Evolutionary conservation across 2,329 filamentous ascomycete genomes (phyloP).

Genomic region (Diaporthe citrichinensis): DNA sequence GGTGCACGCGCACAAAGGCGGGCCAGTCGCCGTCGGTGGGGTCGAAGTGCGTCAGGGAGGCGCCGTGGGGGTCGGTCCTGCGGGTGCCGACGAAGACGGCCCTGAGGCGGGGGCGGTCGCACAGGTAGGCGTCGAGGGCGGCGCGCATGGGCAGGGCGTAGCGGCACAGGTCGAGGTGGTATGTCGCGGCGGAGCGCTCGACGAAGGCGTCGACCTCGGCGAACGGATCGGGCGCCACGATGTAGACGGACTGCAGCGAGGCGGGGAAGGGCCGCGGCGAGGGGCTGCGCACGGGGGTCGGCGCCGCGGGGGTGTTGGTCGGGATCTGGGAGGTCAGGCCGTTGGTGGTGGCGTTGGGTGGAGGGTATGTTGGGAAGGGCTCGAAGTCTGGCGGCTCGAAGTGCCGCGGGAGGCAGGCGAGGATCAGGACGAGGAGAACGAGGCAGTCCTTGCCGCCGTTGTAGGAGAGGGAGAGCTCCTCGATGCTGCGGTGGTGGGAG

Average conservation of each 20-base stretch:
- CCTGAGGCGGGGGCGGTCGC: conserved; percentile 73
- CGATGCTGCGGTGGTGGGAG: conserved; percentile 65
- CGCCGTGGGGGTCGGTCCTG: conserved; percentile 92
- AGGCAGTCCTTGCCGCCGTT: conserved; percentile 99
- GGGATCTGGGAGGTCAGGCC: conserved; percentile 34
- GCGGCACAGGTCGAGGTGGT: conserved; percentile 81
- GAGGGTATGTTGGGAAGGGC: conserved; percentile 48
- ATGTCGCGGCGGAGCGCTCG: conserved; percentile 71
- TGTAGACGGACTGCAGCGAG: conserved; percentile 86
- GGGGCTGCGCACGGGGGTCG: conserved; percentile 38
- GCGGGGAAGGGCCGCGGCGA: conserved; percentile 53
- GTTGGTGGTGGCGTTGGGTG: conserved; percentile 14
- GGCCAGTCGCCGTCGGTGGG: conserved; percentile 93
- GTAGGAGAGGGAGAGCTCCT: conserved; percentile 90
- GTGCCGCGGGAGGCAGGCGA: conserved; percentile 70
- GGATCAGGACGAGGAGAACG: conserved; percentile 88
- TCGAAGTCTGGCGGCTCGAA: conserved; percentile 45
- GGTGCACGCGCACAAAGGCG: conserved; percentile 91
- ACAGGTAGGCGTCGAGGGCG: conserved; percentile 83
- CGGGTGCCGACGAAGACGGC: conserved; percentile 91
- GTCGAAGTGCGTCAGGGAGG: conserved; percentile 84
- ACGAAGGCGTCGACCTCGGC: conserved; percentile 90
- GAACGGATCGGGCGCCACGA: conserved; percentile 88
- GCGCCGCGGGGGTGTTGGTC: conserved; percentile 38
- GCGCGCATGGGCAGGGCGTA: conserved; percentile 85